Evolutionary conservation across 2,329 filamentous ascomycete species (phyloP), one percentile per base, ranked within the genome.

Genomic region (Pseudofabraea citricarpa): DNA sequence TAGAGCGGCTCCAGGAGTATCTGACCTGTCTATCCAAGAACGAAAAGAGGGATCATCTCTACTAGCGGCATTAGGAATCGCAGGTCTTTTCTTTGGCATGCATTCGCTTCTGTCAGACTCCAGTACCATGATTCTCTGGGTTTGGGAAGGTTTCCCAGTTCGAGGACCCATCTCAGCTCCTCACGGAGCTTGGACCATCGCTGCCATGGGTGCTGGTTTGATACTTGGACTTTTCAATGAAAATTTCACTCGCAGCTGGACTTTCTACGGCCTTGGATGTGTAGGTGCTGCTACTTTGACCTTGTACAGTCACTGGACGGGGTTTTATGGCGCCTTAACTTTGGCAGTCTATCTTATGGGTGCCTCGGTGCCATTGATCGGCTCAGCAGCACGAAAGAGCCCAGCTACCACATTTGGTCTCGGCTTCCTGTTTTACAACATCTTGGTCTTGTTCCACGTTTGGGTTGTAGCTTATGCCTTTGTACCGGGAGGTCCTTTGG

Each of bases 381-480:
- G 74, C 12, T 84, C 85, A 41, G 90, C 89, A 20, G 77, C 87
- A 20, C 83, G 83, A 58, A 85, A 87, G 62, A 84, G 74, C 40
- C 90, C 90, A 1, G 87, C 82, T 5, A 74, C 75, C 20, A 88
- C 87, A 0, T 98, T 98, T 61, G 93, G 91, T 3, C 62, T 94
- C 12, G 91, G 87, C 4, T 96, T 95, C 69, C 68, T 96, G 41
- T 65, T 95, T 38, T 98, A 97, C 72, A 95, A 97, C 65, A 75
- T 97, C 57, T 70, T 97, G 69, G 84, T 96, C 4, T 77, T 98
- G n/a, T 95, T 95, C 72, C 91, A 97, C 60, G 90, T 96, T 43
- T 98, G 93, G 93, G 87, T 96, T 26, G 93, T 98, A 9, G 93
- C 93, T 2, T 98, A 98, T 58, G 93, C 93, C 10, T 98, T 98